Evolutionary conservation across 2,329 filamentous ascomycete species (phyloP).

Genomic region (Aspergillus awamori): DNA sequence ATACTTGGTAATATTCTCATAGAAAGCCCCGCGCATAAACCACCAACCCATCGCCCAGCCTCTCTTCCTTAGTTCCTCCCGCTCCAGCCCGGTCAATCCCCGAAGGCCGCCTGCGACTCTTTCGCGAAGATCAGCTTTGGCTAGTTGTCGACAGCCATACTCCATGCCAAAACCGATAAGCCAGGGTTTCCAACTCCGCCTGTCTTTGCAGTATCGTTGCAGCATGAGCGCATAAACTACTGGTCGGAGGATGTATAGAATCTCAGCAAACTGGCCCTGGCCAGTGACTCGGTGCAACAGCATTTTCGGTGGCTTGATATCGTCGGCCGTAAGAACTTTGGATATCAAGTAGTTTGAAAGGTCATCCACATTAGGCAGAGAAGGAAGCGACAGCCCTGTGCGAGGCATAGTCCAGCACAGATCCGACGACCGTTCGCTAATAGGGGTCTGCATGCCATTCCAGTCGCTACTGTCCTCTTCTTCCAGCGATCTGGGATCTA

Average conservation of each 20-base stretch:
- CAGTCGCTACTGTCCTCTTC: conserved; percentile 47
- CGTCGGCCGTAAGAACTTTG: conserved; percentile 90
- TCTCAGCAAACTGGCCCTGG: conserved; percentile 80
- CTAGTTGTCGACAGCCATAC: conserved; percentile 83
- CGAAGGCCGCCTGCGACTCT: conserved; percentile 70
- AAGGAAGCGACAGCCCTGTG: conserved; percentile 82
- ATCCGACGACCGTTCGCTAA: conserved; percentile 46
- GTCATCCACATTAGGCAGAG: conserved; percentile 76
- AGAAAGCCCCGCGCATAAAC: conserved; percentile 94
- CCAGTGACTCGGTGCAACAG: conserved; percentile 75
- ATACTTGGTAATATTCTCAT: conserved; percentile 81
- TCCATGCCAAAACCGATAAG: conserved; percentile 82
- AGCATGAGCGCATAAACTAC: conserved; percentile 84
- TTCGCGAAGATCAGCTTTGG: conserved; percentile 66
- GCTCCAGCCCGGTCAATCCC: conserved; percentile 79
- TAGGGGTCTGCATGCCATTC: conserved; percentile 52
- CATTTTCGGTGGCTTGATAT: conserved; percentile 88
- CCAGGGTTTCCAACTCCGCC: conserved; percentile 90
- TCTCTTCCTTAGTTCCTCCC: conserved; percentile 83
- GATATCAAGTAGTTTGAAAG: conserved; percentile 85
- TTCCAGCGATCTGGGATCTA: conserved; percentile 65
- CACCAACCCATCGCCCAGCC: conserved; percentile 95
- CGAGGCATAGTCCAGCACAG: conserved; percentile 88
- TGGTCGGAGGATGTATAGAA: conserved; percentile 88
- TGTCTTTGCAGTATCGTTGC: conserved; percentile 70